phyloP scores from a whole-genome alignment of 2,329 filamentous ascomycete species.

The Niveomyces coronatus region DNA sequence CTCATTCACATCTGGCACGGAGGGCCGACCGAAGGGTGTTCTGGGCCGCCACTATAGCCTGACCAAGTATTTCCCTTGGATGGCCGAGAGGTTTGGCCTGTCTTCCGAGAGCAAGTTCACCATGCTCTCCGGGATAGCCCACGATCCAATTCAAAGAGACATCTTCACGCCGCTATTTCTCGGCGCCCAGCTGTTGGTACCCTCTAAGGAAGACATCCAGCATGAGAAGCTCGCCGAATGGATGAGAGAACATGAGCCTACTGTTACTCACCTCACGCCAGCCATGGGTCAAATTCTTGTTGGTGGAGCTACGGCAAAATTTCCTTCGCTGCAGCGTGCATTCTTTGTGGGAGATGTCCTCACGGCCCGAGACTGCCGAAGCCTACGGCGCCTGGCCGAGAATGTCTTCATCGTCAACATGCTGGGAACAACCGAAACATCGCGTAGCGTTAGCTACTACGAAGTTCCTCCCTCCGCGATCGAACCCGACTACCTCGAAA shows the following conservation, averaged over 20 bases:
- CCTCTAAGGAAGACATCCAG: conserved; percentile 71
- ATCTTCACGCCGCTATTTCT: conserved; percentile 89
- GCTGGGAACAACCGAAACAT: conserved; percentile 83
- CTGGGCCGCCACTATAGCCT: conserved; percentile 78
- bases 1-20: conserved; percentile 62
- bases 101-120: conserved; percentile 67
- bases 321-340: conserved; percentile 64
- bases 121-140: conserved; percentile 66
- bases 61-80: conserved; percentile 85
- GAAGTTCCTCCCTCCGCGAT: conserved; percentile 55
- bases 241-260: conserved; percentile 67
- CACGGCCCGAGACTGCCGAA: conserved; percentile 71
- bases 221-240: conserved; percentile 82
- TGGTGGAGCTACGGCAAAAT: conserved; percentile 68
- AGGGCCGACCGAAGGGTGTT: conserved; percentile 79
- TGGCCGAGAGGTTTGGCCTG: conserved; percentile 73
- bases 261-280: conserved; percentile 81
- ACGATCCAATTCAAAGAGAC: conserved; percentile 60
- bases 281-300: conserved; percentile 94
- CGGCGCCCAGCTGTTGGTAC: conserved; percentile 68
- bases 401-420: conserved; percentile 74
- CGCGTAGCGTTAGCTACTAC: conserved; percentile 72
- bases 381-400: conserved; percentile 63
- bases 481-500: conserved; percentile 39
- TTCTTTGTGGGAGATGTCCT: conserved; percentile 92